Evolutionary conservation across 768 basidiomycete species (phyloP), one percentile per base, ranked within the genome.

Genomic region (Cyathus striatus): DNA sequence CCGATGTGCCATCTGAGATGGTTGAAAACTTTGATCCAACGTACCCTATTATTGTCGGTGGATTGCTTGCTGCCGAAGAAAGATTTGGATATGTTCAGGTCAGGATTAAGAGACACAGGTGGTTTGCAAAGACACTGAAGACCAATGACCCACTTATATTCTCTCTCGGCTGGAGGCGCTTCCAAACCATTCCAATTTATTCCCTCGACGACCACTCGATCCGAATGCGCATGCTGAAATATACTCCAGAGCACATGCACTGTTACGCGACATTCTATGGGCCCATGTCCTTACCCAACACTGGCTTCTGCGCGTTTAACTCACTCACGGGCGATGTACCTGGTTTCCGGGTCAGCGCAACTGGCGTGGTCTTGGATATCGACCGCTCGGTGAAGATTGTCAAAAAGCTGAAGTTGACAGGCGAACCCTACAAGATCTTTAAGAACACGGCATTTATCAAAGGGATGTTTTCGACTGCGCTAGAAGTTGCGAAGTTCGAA

Each of bases 191-290:
- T 4, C 96, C 96, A 2, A 86, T 97, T 49, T 99, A 97, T 65
- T 92, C 92, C 16, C 70, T 99, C 17, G 96, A 99, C 60, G 96
- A 99, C 63, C 94, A 96, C 58, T 91, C 88, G 7, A 95, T 97
- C 52, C 88, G 96, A 14, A 96, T 97, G 84, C 90, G 96, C 25
- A 89, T 98, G 86, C 86, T 99, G 68, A 99, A 99, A 67, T 99
- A 99, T 60, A 97, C 96, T 1, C 96, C 96, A 0, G 96, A 99
- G 65, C 96, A 99, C 57, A 97, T 95, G 96, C 96, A 99, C 60
- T 99, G 96, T 57, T 95, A 86, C 57, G 95, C 94, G 2, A 96
- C 94, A 2, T 96, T 98, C 64, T 99, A 94, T 57, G 95, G 92
- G 0, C 95, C 96, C 5, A 83, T 91, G 17, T 71, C 91, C 2